These are phyloP conservation scores for Urostyla sp. DNA, from an alignment of 73 alveolate genomes.

Conservation along the genomic window DNA sequence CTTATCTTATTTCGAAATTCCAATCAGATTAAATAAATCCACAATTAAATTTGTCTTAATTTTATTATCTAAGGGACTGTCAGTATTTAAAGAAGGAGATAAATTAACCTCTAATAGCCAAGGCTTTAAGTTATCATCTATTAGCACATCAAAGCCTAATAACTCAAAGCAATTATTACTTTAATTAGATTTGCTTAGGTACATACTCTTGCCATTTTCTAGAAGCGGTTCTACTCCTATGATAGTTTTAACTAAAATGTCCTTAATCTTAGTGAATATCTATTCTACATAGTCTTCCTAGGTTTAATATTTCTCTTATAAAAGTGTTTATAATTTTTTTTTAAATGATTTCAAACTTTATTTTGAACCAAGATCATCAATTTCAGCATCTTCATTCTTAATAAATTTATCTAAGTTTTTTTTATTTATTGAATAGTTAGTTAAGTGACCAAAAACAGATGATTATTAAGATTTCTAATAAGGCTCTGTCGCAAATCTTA, in stretches of 20 bases:
- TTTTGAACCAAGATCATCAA: constrained; percentile 59
- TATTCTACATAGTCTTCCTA: not conserved
- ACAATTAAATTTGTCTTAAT: constrained; percentile 71
- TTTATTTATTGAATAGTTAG: constrained; percentile 61
- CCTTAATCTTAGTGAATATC: constrained; percentile 11
- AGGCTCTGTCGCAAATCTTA: constrained; percentile 61
- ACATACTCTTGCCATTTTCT: constrained; percentile 49
- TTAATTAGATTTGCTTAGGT: not conserved
- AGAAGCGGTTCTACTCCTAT: constrained; percentile 49
- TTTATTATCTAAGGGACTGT: constrained; percentile 62
- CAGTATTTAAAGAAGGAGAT: constrained; percentile 71
- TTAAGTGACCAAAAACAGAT: constrained; percentile 44
- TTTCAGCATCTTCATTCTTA: constrained; percentile 22
- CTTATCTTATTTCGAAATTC: not conserved
- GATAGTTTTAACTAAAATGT: constrained; percentile 40
- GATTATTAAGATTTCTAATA: constrained; percentile 5
- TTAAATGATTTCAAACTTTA: constrained; percentile 53
- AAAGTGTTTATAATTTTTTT: constrained; percentile 5
- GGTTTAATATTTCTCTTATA: not conserved
- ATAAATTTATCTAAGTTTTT: constrained; percentile 26
- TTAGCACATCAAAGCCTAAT: constrained; percentile 78
- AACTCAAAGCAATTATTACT: constrained; percentile 34
- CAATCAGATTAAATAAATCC: constrained; percentile 50
- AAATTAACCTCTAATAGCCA: constrained; percentile 81
- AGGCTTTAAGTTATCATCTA: constrained; percentile 73